These are phyloP conservation scores for Claviceps purpurea DNA, from an alignment of 2,329 filamentous ascomycete genomes.

Conservation along the genomic window DNA sequence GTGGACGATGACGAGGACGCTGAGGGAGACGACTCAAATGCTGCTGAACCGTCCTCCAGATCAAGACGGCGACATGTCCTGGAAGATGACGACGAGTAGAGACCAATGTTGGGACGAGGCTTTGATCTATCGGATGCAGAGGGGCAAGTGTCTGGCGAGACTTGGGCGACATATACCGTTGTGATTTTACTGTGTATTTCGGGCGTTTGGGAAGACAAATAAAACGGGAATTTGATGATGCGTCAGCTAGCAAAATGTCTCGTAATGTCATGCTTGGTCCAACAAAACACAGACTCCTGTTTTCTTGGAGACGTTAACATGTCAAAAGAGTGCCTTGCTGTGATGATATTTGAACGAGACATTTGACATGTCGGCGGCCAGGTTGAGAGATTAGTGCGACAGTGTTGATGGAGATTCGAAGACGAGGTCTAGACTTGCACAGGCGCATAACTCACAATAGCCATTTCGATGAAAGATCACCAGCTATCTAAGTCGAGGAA, in stretches of 20 bases:
- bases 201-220: not conserved
- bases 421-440: no score
- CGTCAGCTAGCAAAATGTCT: not conserved
- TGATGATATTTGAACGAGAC: no score
- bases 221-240: not conserved
- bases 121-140: not conserved
- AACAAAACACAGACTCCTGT: not conserved
- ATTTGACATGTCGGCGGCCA: no score
- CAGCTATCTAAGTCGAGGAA: no score
- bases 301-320: no score
- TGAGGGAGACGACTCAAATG: slow-evolving; percentile 41
- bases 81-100: slow-evolving; percentile 30
- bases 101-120: not conserved
- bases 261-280: not conserved
- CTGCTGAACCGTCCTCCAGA: slow-evolving; percentile 26
- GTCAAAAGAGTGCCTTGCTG: no score
- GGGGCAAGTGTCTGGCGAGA: not conserved
- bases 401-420: no score
- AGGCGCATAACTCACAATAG: no score
- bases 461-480: no score
- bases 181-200: not conserved
- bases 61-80: slow-evolving; percentile 42
- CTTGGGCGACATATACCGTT: not conserved
- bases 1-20: slow-evolving; percentile 36
- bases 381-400: no score